Percentiles rank a stretch among this genome's conserved stretches.
Evolutionary conservation across 768 basidiomycete genomes (phyloP).

Genomic region (Xerocomellus dryophilus): DNA sequence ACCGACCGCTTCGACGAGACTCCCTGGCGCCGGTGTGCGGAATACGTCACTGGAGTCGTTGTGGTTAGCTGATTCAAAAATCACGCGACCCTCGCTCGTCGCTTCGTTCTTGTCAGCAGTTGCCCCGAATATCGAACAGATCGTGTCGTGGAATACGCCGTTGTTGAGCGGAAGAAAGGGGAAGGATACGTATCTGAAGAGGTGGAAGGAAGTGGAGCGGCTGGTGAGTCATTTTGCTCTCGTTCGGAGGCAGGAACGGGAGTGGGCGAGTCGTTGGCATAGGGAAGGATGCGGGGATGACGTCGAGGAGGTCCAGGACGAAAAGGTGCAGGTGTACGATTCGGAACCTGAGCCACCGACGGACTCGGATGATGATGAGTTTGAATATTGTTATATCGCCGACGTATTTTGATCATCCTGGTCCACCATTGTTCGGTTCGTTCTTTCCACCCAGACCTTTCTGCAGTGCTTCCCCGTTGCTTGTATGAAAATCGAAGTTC

Average conservation of each 20-base stretch:
- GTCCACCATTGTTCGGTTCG: background rate
- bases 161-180: constrained; percentile 24
- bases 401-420: constrained; percentile 2
- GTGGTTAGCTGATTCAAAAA: constrained; percentile 28
- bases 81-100: constrained; percentile 27
- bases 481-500: background rate
- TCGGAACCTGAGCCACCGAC: constrained; percentile 22
- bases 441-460: background rate
- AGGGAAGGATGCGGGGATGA: background rate
- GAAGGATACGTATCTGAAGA: constrained; percentile 23
- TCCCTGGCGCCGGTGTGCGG: constrained; percentile 20
- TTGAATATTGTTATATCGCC: constrained; percentile 24
- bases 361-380: constrained; percentile 25
- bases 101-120: constrained; percentile 29
- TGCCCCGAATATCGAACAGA: constrained; percentile 30
- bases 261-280: constrained; percentile 8
- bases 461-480: background rate
- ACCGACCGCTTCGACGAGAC: constrained; percentile 1
- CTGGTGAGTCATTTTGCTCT: constrained; percentile 22
- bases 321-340: constrained; percentile 15
- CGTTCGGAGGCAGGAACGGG: constrained; percentile 21
- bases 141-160: constrained; percentile 31
- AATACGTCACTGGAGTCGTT: constrained; percentile 28
- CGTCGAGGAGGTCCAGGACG: constrained; percentile 3
- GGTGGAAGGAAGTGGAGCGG: constrained; percentile 27